phyloP scores from a whole-genome alignment of 1,139 yeast species.

The Lodderomyces oxycetoniae region DNA sequence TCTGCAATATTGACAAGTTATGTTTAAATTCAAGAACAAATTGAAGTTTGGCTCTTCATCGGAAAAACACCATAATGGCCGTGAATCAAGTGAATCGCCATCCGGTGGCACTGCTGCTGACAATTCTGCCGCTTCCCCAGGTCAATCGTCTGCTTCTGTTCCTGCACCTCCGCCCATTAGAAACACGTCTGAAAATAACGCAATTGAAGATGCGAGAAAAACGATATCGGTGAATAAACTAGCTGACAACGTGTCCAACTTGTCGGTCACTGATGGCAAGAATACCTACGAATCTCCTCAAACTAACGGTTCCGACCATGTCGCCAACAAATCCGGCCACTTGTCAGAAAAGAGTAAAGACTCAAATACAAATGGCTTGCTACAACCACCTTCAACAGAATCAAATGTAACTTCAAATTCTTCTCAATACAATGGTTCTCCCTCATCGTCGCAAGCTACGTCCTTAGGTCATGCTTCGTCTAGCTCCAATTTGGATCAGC shows the following conservation, averaged over 20 bases:
- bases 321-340: neutral
- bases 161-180: too few species aligned
- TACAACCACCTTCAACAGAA: slow-evolving; percentile 9
- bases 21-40: slow-evolving; percentile 46
- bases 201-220: slow-evolving; percentile 21
- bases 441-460: slow-evolving; percentile 10
- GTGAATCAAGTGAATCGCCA: neutral
- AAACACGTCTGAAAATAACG: slow-evolving; percentile 1
- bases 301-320: neutral
- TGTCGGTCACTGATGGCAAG: slow-evolving; percentile 20
- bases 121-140: too few species aligned
- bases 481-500: slow-evolving; percentile 1
- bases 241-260: slow-evolving; percentile 26
- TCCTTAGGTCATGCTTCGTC: slow-evolving; percentile 9
- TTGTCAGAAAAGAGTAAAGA: neutral
- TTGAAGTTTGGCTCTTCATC: slow-evolving; percentile 39
- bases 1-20: slow-evolving; percentile 10
- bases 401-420: slow-evolving; percentile 9
- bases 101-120: too few species aligned
- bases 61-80: slow-evolving; percentile 13
- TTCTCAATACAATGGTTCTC: slow-evolving; percentile 6
- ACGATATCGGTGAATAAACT: slow-evolving; percentile 23
- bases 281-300: neutral
- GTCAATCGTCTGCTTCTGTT: too few species aligned
- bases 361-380: slow-evolving; percentile 5